Base-by-base conservation (phyloP, 2,329 filamentous ascomycete species). In the Elsinoe batatas region DNA sequence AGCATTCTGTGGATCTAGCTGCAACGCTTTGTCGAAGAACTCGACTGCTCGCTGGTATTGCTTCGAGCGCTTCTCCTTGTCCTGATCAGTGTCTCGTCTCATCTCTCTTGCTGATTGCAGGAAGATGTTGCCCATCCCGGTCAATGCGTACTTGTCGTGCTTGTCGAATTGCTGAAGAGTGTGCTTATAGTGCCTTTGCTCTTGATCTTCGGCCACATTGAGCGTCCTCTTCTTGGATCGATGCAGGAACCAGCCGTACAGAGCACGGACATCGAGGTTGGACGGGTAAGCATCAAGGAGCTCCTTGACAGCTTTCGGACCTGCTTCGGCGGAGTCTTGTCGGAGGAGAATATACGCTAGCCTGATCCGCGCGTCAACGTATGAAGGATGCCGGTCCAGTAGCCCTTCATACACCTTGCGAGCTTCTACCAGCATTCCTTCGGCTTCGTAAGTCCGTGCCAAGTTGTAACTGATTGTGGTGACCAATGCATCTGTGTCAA, bases 381-480 rank as follows among this genome's bases (percentile, higher is more conserved):
- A 98, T 68, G 95, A 90, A 7, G 68, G 66, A 68, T 98, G 93
- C 2, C 91, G 87, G 60, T 84, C 82, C 8, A 96, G 75, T 26
- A 98, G 74, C 40, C 87, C 85, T 63, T 95, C 86, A 66, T 97
- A 98, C 2, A 95, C 87, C 64, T 88, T 86, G 58, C 88, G 82
- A 1, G 93, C 93, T 70, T 95, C 84, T 37, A 94, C 87, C 5
- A 82, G 77, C 67, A 91, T 79, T 35, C 86, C 84, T 54, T 88
- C 84, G 0, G 88, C 85, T 73, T 98, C 93, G 64, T 96, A 96
- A 57, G 90, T 95, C 57, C 93, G 82, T 26, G 87, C 93, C 38
- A 98, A 81, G 65, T 97, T 98, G 78, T 93, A 98, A 68, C 89
- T 95, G 68, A 98, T 95, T 2, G 91, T 95, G 0, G 91, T 95